Evolutionary conservation across 1,139 yeast genomes (phyloP).

Genomic region (Taphrina pruni): DNA sequence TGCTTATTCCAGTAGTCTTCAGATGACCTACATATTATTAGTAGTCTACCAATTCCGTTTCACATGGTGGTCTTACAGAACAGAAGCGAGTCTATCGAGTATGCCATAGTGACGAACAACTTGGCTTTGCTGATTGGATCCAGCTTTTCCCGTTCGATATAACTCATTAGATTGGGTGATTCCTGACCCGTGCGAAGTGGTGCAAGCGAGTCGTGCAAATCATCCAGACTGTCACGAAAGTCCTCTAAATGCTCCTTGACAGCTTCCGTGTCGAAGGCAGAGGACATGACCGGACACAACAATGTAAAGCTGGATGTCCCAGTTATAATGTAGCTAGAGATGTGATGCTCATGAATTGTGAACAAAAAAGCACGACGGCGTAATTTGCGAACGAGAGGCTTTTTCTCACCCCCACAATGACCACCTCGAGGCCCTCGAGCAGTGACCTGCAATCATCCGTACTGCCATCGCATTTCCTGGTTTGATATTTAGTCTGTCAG

Average conservation of each 20-base stretch:
- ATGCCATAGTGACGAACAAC: slow-evolving; percentile 33
- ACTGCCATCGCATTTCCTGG: no score
- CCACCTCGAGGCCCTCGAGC: not conserved
- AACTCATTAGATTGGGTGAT: not conserved
- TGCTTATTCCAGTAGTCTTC: slow-evolving; percentile 65
- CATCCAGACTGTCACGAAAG: slow-evolving; percentile 19
- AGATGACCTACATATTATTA: slow-evolving; percentile 53
- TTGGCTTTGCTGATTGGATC: slow-evolving; percentile 36
- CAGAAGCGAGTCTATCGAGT: slow-evolving; percentile 40
- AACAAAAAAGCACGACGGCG: no score
- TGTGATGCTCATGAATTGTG: no score
- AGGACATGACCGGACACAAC: not conserved
- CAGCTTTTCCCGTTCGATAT: slow-evolving; percentile 11
- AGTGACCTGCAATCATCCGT: no score
- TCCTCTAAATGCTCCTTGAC: slow-evolving; percentile 33
- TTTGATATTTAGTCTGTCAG: not conserved
- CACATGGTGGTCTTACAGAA: slow-evolving; percentile 7
- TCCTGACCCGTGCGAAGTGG: slow-evolving; percentile 10
- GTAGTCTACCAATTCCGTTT: not conserved
- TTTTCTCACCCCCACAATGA: not conserved
- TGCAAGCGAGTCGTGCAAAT: slow-evolving; percentile 16
- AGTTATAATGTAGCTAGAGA: no score
- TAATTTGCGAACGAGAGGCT: not conserved
- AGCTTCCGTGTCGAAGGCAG: slow-evolving; percentile 22
- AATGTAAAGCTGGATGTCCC: not conserved